These are phyloP conservation scores for Elaeis guineensis DNA, from an alignment of 176 grass and related monocot genomes.

Conservation along the genomic window DNA sequence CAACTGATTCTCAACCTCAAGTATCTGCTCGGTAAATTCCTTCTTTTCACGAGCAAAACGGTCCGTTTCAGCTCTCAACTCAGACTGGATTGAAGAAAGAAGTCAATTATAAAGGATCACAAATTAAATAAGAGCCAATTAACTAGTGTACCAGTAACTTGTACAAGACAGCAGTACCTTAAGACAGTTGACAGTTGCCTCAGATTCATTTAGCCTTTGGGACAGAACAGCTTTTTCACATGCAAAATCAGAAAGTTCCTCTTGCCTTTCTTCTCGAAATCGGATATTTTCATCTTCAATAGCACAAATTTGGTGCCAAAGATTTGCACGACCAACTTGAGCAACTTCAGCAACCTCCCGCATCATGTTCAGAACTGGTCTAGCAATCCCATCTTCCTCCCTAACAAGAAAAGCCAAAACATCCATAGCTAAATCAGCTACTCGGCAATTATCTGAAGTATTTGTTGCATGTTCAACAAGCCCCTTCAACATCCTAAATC, in stretches of 20 bases:
- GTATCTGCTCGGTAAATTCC: conserved; percentile 44
- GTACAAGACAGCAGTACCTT: conserved; percentile 43
- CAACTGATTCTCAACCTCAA: conserved; percentile 74
- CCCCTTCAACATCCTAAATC: conserved; percentile 84
- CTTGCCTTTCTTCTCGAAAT: conserved; percentile 62
- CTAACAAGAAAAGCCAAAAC: conserved; percentile 84
- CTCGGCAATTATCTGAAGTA: conserved; percentile 57
- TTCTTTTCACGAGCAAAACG: conserved; percentile 58
- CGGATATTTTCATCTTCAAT: conserved; percentile 83
- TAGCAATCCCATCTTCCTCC: conserved; percentile 58
- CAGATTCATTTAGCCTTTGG: conserved; percentile 37
- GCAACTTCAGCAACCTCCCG: conserved; percentile 74
- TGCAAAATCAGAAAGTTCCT: conserved; percentile 52
- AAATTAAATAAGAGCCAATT: conserved; percentile 15
- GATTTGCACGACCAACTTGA: conserved; percentile 69
- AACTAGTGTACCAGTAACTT: conserved; percentile 10
- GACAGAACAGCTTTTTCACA: conserved; percentile 47
- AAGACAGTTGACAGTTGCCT: conserved; percentile 41
- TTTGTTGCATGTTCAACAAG: conserved; percentile 82
- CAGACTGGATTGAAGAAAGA: conserved; percentile 42
- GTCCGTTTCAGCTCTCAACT: conserved; percentile 76
- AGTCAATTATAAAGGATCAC: conserved; percentile 25
- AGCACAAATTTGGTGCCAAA: conserved; percentile 84
- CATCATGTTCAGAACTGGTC: conserved; percentile 77
- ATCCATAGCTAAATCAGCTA: conserved; percentile 88